These are phyloP conservation scores for Solanum acaule DNA, from an alignment of 257 asterid species.

Conservation along the genomic window DNA sequence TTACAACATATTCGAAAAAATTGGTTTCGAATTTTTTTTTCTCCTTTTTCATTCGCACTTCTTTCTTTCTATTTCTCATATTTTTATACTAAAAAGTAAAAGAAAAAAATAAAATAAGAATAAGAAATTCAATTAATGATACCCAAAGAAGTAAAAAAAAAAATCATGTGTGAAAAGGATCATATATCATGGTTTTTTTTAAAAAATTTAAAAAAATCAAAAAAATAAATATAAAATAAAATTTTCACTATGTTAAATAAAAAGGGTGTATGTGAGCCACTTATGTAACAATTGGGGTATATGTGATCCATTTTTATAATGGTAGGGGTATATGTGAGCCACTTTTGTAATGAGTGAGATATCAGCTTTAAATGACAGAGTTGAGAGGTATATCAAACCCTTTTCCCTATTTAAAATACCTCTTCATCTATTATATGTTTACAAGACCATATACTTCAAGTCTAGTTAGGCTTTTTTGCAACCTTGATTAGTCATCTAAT, in stretches of 20 bases:
- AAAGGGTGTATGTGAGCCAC: not conserved
- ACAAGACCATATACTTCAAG: not conserved
- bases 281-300: not conserved
- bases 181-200: no score
- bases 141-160: not conserved
- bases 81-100: not conserved
- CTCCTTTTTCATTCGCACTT: not conserved
- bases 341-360: not conserved
- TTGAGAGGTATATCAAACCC: not conserved
- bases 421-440: not conserved
- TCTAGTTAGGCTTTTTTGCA: not conserved
- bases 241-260: no score
- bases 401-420: not conserved
- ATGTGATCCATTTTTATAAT: not conserved
- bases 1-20: not conserved
- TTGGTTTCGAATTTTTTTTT: not conserved
- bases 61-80: not conserved
- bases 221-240: no score
- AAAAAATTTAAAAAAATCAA: no score
- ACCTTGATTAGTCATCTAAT: not conserved
- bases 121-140: not conserved
- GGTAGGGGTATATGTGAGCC: not conserved
- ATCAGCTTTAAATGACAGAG: not conserved
- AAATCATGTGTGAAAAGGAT: not conserved
- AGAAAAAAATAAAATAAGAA: no score